Percentiles rank a stretch among this genome's conserved stretches.
Evolutionary conservation across 495 filamentous ascomycete species (phyloP).

Genomic region (Lophiotrema nucula): DNA sequence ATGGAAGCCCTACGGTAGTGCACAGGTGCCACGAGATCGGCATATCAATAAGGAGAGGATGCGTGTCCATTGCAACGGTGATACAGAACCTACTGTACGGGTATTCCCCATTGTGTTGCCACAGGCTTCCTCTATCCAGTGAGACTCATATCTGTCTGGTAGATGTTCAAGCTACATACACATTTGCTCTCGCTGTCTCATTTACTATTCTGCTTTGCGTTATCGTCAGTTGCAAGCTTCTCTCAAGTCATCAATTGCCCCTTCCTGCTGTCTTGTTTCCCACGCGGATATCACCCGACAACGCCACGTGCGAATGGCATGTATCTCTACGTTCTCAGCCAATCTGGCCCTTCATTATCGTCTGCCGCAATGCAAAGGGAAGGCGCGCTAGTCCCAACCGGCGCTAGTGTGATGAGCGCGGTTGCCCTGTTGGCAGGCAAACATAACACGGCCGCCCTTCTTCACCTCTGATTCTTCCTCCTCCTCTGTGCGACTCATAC

Average conservation of each 20-base stretch:
- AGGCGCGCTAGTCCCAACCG: constrained; percentile 4
- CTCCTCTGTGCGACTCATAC: constrained; percentile 1
- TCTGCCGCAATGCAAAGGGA: neutral
- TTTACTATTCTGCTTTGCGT: neutral
- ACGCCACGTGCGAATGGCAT: neutral
- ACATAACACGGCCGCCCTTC: neutral
- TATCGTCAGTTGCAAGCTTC: neutral
- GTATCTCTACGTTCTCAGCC: neutral
- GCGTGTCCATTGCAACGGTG: constrained; percentile 6
- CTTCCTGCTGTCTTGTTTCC: neutral
- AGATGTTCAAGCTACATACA: neutral
- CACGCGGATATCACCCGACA: neutral
- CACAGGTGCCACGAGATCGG: neutral
- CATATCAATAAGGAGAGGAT: neutral
- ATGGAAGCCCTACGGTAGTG: neutral
- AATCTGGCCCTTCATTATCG: neutral
- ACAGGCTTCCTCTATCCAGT: neutral
- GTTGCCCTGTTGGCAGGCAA: neutral
- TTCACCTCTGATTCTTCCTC: neutral
- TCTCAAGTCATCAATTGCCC: neutral
- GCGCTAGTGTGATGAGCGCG: neutral
- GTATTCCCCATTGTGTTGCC: neutral
- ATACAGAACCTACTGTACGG: neutral
- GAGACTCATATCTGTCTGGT: neutral
- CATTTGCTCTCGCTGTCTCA: neutral